Evolutionary conservation across 2,329 filamentous ascomycete species (phyloP), one percentile per base, ranked within the genome.

Genomic region (Bipolaris gigantea): DNA sequence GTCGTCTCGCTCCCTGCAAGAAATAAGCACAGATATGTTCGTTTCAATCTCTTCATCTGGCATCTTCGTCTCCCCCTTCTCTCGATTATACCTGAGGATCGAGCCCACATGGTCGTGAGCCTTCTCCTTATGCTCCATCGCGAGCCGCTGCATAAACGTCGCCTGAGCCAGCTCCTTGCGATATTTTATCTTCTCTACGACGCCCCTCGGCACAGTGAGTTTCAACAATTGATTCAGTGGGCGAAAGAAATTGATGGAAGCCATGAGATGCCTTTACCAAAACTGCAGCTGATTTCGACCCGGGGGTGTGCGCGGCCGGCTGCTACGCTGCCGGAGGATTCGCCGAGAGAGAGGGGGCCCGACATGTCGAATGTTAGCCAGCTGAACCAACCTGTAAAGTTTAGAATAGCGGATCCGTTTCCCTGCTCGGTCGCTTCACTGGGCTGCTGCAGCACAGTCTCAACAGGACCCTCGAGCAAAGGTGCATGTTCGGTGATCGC

Each of bases 301-400:
- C 71, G 79, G 47, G 76, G 76, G 25, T 59, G 54, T 18, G 55
- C 50, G 7, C 39, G 42, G 36, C 53, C 56, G 33, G 46, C 53
- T 13, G 47, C 27, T 18, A 67, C 36, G 25, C 57, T 57, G 2
- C 48, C 52, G 19, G 67, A 83, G 0, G 78, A 74, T 4, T 78
- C 75, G 0, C 81, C 81, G 59, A 83, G 83, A 0, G 80, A 78
- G 30, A 83, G 72, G 55, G 77, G 75, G 8, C 77, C 78, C 50
- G 61, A 60, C 5, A 68, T 57, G 23, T 67, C 62, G 41, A 67
- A 66, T 1, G 55, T 61, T 3, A 59, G 42, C 40, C 51, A 60
- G 35, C 63, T 59, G n/a, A 59, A 38, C 62, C 59, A 64, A 23
- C 52, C 30, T 13, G 47, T 48, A 7, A 60, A 39, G 40, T 62